Percentiles rank a stretch among this genome's conserved stretches.
Evolutionary conservation across 257 asterid genomes (phyloP).

Genomic region (Jacaranda copaia): DNA sequence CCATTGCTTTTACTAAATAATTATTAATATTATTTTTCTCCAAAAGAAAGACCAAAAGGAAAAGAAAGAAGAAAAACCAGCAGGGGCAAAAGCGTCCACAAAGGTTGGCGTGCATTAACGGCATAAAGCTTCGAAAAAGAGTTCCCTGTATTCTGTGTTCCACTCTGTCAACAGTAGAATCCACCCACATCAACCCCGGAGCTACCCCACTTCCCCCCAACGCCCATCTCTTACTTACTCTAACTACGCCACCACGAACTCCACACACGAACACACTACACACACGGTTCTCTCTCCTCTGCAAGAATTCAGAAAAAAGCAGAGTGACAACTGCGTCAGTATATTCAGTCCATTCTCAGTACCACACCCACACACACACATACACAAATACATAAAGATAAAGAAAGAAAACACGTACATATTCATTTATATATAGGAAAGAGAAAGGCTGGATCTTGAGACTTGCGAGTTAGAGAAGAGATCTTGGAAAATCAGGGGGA

Average conservation of each 20-base stretch:
- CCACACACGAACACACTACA: conserved; percentile 35
- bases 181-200: conserved; percentile 37
- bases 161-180: conserved; percentile 48
- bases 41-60: neutral
- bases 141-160: conserved; percentile 42
- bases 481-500: conserved; percentile 58
- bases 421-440: conserved; percentile 21
- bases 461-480: conserved; percentile 51
- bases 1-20: no score
- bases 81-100: conserved; percentile 52
- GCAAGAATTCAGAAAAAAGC: conserved; percentile 50
- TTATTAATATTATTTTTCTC: neutral
- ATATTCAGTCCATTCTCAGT: conserved; percentile 45
- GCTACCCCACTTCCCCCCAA: conserved; percentile 31
- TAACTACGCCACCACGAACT: conserved; percentile 30
- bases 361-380: conserved; percentile 36
- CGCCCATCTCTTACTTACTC: conserved; percentile 26
- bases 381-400: conserved; percentile 15
- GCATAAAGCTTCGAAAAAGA: conserved; percentile 54
- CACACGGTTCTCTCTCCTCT: conserved; percentile 55
- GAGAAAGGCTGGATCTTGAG: conserved; percentile 47
- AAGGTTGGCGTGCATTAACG: conserved; percentile 64
- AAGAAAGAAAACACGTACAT: conserved; percentile 10
- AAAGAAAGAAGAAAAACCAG: neutral
- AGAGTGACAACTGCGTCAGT: conserved; percentile 70